These are phyloP conservation scores for Neospora caninum DNA, from an alignment of 169 alveolate species.

Conservation along the genomic window DNA sequence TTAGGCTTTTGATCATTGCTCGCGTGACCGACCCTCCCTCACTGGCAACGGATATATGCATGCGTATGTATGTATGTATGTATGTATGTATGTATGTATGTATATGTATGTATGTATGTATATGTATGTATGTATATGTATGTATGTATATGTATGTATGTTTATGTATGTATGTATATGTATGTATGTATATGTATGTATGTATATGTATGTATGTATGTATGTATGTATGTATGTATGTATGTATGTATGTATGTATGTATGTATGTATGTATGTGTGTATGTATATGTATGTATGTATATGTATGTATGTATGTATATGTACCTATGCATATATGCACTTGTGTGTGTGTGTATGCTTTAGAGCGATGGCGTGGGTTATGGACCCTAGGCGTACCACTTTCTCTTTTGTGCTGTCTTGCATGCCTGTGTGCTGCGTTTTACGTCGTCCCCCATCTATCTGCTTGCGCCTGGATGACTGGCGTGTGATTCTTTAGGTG, in stretches of 20 bases:
- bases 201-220: background rate
- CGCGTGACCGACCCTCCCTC: too few species aligned
- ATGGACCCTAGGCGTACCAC: too few species aligned
- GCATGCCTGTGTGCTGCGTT: too few species aligned
- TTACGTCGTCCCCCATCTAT: too few species aligned
- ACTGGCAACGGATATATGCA: too few species aligned
- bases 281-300: too few species aligned
- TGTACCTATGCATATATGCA: background rate
- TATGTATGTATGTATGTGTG: background rate
- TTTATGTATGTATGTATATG: background rate
- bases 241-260: background rate
- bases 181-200: background rate
- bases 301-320: background rate
- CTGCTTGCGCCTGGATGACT: too few species aligned
- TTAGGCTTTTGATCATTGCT: too few species aligned
- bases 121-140: too few species aligned
- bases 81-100: background rate
- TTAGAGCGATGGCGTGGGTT: too few species aligned
- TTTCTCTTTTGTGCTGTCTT: too few species aligned
- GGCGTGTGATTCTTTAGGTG: constrained; percentile 51
- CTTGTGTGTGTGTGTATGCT: background rate
- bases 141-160: background rate
- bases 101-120: background rate
- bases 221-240: background rate
- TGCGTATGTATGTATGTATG: background rate